Conservation (phyloP, 139 green algal genomes). For the Edaphochlamys debaryana region DNA sequence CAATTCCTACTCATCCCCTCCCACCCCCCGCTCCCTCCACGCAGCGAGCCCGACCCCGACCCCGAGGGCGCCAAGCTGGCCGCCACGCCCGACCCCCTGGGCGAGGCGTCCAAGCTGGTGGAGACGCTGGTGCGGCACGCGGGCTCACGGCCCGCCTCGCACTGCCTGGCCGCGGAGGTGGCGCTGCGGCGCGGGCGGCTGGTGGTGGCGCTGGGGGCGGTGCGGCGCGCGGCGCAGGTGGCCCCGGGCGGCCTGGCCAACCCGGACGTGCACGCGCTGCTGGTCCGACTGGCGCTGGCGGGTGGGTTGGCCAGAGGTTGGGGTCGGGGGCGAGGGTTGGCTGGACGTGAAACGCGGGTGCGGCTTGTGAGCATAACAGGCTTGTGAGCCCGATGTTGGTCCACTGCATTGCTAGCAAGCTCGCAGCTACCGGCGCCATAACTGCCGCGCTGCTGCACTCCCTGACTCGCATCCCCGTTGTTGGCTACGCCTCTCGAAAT, state of each 20-base stretch:
- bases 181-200: slow-evolving; percentile 73
- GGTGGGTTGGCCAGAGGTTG: slow-evolving; percentile 4
- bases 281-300: slow-evolving; percentile 65
- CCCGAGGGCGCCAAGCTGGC: slow-evolving; percentile 87
- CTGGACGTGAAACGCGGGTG: no score
- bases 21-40: neutral
- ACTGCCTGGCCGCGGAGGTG: slow-evolving; percentile 78
- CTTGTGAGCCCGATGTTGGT: no score
- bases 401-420: no score
- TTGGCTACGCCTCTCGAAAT: no score
- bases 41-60: slow-evolving; percentile 80
- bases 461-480: no score
- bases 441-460: no score
- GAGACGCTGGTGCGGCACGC: slow-evolving; percentile 64
- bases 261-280: slow-evolving; percentile 71
- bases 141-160: slow-evolving; percentile 6
- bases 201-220: slow-evolving; percentile 85
- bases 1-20: no score
- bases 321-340: no score
- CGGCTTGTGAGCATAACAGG: no score
- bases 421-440: no score
- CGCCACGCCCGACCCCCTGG: slow-evolving; percentile 79
- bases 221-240: slow-evolving; percentile 68
- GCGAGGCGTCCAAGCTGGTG: slow-evolving; percentile 89
- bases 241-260: slow-evolving; percentile 53